Conservation (phyloP, 2,329 filamentous ascomycete species). For the Arthrobotrys conoides region DNA sequence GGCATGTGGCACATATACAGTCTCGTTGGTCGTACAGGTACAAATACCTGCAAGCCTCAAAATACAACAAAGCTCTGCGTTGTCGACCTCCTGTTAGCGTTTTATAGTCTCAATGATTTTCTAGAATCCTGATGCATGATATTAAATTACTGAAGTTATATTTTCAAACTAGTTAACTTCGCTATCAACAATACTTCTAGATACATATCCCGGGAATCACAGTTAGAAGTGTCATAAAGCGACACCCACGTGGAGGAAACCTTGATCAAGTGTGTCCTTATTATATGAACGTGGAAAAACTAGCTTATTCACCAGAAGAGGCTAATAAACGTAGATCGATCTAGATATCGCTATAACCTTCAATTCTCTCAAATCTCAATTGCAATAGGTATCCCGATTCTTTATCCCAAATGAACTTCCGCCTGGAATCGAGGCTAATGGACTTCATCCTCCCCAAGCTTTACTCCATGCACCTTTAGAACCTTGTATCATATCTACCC, state of each 20-base stretch:
- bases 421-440: too few species aligned
- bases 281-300: background rate
- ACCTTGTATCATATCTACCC: background rate
- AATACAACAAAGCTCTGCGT: slow-evolving; percentile 2
- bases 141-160: too few species aligned
- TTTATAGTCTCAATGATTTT: background rate
- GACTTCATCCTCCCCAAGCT: background rate
- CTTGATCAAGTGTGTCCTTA: background rate
- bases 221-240: too few species aligned
- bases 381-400: background rate
- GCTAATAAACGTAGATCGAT: background rate
- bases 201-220: too few species aligned
- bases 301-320: background rate
- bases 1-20: background rate
- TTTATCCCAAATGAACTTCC: background rate
- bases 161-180: too few species aligned
- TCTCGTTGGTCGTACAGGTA: background rate
- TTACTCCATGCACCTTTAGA: background rate
- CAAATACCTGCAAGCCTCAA: background rate
- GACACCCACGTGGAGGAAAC: background rate
- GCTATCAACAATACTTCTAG: too few species aligned
- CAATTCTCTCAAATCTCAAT: slow-evolving; percentile 7
- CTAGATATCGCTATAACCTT: slow-evolving; percentile 14
- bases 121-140: background rate
- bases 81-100: background rate